These are phyloP conservation scores for Ophiocordyceps camponoti-saundersi DNA, from an alignment of 2,329 filamentous ascomycete genomes.

Conservation along the genomic window DNA sequence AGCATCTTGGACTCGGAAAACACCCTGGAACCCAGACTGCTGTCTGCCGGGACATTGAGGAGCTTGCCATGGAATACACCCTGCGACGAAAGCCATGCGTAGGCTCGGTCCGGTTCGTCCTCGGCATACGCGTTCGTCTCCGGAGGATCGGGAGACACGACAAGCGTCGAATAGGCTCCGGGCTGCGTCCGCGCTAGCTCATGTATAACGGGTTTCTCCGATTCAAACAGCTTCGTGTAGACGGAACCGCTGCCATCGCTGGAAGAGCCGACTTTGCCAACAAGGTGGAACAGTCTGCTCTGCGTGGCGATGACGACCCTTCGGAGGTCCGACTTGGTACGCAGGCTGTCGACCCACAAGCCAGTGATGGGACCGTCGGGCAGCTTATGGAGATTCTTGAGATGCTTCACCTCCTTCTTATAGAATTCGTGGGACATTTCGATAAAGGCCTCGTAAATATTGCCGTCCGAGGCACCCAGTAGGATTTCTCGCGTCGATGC, in stretches of 20 bases:
- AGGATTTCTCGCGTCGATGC: slow-evolving; percentile 90
- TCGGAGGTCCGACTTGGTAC: slow-evolving; percentile 51
- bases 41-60: slow-evolving; percentile 38
- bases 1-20: slow-evolving; percentile 69
- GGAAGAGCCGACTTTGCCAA: slow-evolving; percentile 57
- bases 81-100: slow-evolving; percentile 79
- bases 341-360: slow-evolving; percentile 63
- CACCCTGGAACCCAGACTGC: slow-evolving; percentile 53
- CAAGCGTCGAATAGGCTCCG: slow-evolving; percentile 44
- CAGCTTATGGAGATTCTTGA: slow-evolving; percentile 68
- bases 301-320: slow-evolving; percentile 69
- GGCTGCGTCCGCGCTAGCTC: slow-evolving; percentile 46
- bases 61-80: slow-evolving; percentile 81
- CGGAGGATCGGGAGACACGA: slow-evolving; percentile 58
- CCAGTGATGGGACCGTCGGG: slow-evolving; percentile 73
- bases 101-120: slow-evolving; percentile 51
- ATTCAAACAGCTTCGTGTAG: slow-evolving; percentile 76
- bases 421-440: slow-evolving; percentile 93
- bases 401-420: slow-evolving; percentile 81
- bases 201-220: slow-evolving; percentile 62
- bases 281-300: slow-evolving; percentile 61
- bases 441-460: slow-evolving; percentile 87
- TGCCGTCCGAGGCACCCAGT: slow-evolving; percentile 80
- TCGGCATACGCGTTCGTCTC: slow-evolving; percentile 39
- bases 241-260: slow-evolving; percentile 73